Evolutionary conservation across 352 stramenopile species (phyloP), one percentile per base, ranked within the genome.

Genomic region (Phytophthora citricola): DNA sequence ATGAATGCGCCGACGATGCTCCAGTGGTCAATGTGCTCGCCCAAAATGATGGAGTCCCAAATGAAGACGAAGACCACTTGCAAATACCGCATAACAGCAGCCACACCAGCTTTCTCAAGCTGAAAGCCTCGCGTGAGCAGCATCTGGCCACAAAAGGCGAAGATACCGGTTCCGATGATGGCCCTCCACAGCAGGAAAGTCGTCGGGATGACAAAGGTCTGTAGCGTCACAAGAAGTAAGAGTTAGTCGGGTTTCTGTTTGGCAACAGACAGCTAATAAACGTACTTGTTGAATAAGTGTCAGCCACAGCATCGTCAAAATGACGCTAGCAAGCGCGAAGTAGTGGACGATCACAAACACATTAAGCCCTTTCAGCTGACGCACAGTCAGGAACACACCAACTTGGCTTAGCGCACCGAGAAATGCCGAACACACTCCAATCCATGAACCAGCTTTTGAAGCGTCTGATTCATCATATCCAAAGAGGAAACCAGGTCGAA

Each of bases 11-110:
- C 81, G 20, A 90, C n/a, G 17, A 92, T 69, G 45, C 79, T 90
- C 69, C 72, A 90, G 43, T 56, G 26, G 50, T 83, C 81, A 32
- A 90, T 76, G 32, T 74, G 34, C 29, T 90, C 83, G 14, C 76
- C 76, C 5, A 92, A 69, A 34, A 92, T 74, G 26, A 62, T 74
- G 17, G 68, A 80, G 65, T 90, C 83, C 71, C 79, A 76, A 3
- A 88, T 51, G 24, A 92, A 80, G 38, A 92, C 81, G 32, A 89
- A 92, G 1, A 90, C 69, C 9, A 92, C 71, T 69, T 92, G 75
- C 48, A 88, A 22, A 17, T 79, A 90, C 12, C 82, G 79, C 81
- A 91, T 89, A 14, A 86, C 78, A 8, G 81, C 79, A 1, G 84
- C 84, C 17, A 86, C 51, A 14, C 81, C 84, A 2, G 76, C 77